Evolutionary conservation across 768 basidiomycete species (phyloP), one percentile per base, ranked within the genome.

Genomic region (Hypholoma fasciculare): DNA sequence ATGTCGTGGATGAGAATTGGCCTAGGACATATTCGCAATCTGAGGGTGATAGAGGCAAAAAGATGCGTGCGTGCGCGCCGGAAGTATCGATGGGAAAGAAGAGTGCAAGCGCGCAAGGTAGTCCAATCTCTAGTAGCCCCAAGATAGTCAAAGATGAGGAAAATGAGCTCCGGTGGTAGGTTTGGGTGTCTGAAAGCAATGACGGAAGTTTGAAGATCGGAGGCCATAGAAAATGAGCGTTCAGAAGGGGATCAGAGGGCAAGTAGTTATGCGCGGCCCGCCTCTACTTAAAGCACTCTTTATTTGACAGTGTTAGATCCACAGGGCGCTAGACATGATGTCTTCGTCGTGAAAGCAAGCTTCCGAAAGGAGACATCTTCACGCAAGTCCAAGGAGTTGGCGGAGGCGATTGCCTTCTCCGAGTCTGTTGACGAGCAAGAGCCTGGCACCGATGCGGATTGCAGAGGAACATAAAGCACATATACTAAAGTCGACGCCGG

Each of bases 121-220:
- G 38, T 27, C 61, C 59, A 59, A 48, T 62, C 64, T 34, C 53
- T 57, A 17, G 53, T 30, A 7, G 37, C 13, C 16, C 23, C 49
- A 12, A 62, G 48, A 19, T 37, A 34, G 5, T 65, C 59, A 50
- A 65, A 65, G 12, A 65, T 62, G 20, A 62, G 47, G 8, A 46
- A 50, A 27, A 65, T 52, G 20, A 65, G 57, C 52, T 65, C 64
- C 2, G 61, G 61, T 44, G 64, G 61, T 2, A 63, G 56, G 14
- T 17, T 47, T 23, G 7, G 52, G 12, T n/a, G 40, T 30, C 40
- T 17, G n/a, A 53, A 17, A n/a, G 42, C n/a, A 30, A 26, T 23
- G 11, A 43, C 13, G 7, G 52, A 34, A 38, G n/a, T 37, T 37
- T 54, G 30, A 37, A 34, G 5, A 7, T 14, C 12, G 34, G 53